Evolutionary conservation across 2,329 filamentous ascomycete species (phyloP).

Genomic region (Lecanosticta acicola): DNA sequence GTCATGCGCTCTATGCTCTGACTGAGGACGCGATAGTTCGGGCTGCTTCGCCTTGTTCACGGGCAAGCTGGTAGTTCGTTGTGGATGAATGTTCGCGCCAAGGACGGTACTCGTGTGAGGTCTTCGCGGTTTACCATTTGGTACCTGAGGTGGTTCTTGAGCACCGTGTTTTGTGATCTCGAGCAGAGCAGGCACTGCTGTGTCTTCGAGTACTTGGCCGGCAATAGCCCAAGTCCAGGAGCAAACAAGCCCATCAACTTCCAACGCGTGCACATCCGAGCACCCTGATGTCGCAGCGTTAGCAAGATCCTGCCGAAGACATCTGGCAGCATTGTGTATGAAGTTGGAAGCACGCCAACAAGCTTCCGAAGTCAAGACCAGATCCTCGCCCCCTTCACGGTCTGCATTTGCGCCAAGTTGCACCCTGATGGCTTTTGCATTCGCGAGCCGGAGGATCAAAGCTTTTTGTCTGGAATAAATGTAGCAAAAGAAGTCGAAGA

Average conservation of each 20-base stretch:
- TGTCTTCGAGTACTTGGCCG: slow-evolving; percentile 71
- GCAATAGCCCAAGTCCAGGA: slow-evolving; percentile 74
- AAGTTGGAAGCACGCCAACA: slow-evolving; percentile 79
- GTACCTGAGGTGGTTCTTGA: slow-evolving; percentile 5
- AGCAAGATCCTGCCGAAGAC: slow-evolving; percentile 79
- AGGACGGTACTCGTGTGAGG: slow-evolving; percentile 24
- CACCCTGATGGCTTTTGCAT: slow-evolving; percentile 46
- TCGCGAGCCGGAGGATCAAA: slow-evolving; percentile 75
- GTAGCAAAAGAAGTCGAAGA: slow-evolving; percentile 93
- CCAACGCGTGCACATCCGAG: slow-evolving; percentile 8
- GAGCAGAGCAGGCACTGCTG: slow-evolving; percentile 34
- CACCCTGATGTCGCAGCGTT: too few species aligned
- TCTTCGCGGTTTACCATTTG: slow-evolving; percentile 21
- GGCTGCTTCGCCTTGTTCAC: slow-evolving; percentile 6
- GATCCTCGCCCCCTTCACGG: slow-evolving; percentile 54
- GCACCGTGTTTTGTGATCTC: slow-evolving; percentile 15
- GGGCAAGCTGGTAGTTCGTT: slow-evolving; percentile 26
- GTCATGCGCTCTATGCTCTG: slow-evolving; percentile 6
- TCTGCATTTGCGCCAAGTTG: slow-evolving; percentile 31
- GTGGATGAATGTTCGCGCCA: slow-evolving; percentile 30
- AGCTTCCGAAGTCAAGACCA: slow-evolving; percentile 76
- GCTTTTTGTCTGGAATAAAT: slow-evolving; percentile 85
- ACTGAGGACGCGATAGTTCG: slow-evolving; percentile 9
- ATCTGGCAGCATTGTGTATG: slow-evolving; percentile 70
- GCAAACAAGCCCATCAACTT: slow-evolving; percentile 67